A percentile compares a stretch with the other conserved stretches of the same genome.
These are phyloP conservation scores for Rhododendron simsii DNA, from an alignment of 148 eudicot species.

Conservation along the genomic window DNA sequence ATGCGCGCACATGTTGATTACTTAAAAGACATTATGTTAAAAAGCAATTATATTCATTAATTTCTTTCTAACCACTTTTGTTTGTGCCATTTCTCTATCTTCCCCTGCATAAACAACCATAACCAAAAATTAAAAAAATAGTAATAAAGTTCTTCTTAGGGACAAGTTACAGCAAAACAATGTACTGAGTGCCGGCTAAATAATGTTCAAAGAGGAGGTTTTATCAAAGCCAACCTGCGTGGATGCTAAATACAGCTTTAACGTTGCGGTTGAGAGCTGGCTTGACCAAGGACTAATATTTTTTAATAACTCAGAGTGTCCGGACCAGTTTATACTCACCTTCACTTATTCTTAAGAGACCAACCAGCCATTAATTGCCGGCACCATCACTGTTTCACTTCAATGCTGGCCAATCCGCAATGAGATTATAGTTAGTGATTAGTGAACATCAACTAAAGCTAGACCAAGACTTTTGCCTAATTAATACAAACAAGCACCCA, in stretches of 20 bases:
- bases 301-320: background rate
- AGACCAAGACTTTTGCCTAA: background rate
- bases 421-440: background rate
- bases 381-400: background rate
- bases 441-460: background rate
- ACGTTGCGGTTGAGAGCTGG: constrained; percentile 8
- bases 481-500: background rate
- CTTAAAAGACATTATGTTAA: background rate
- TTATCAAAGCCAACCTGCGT: background rate
- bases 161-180: constrained; percentile 7
- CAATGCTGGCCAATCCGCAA: background rate
- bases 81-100: background rate
- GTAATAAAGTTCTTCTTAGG: background rate
- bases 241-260: constrained; percentile 9
- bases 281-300: background rate
- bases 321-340: background rate
- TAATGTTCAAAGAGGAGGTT: background rate
- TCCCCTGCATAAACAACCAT: background rate
- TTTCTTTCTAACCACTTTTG: background rate
- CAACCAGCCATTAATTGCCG: background rate
- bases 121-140: background rate
- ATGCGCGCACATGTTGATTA: constrained; percentile 6
- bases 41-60: background rate
- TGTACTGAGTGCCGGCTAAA: background rate
- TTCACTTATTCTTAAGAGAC: background rate